Conservation (phyloP, 345 rosid genomes). For the Citrus australasica region DNA sequence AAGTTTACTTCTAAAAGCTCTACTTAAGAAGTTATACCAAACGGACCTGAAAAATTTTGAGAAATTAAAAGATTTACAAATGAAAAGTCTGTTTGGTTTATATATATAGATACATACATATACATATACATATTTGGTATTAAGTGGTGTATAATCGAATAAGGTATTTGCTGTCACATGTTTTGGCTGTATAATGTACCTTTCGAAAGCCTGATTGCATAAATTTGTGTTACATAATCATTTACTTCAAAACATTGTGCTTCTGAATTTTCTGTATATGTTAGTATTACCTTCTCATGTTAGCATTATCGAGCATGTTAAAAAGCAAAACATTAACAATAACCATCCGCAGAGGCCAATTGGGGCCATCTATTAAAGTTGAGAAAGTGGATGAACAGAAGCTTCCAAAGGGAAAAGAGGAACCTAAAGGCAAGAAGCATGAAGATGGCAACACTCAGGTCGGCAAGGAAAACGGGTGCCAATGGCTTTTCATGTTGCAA, state of each 20-base stretch:
- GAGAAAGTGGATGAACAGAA: conserved; percentile 33
- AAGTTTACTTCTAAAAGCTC: fast-evolving
- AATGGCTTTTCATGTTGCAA: conserved; percentile 64
- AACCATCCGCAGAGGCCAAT: conserved; percentile 58
- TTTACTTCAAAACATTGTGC: background rate
- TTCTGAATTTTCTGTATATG: background rate
- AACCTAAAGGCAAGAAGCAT: conserved; percentile 17
- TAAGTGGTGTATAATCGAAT: no score
- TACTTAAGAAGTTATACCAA: no score
- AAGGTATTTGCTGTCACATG: background rate
- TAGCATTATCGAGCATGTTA: background rate
- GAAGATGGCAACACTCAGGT: conserved; percentile 28
- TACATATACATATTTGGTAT: no score
- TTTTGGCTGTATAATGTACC: background rate
- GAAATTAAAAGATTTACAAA: no score
- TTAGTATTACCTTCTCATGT: background rate
- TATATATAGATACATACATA: no score
- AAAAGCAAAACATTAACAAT: background rate
- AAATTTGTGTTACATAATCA: background rate
- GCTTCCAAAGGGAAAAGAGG: conserved; percentile 33
- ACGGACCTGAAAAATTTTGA: no score
- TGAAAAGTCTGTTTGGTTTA: no score
- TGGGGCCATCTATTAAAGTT: conserved; percentile 41
- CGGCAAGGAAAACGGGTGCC: conserved; percentile 35
- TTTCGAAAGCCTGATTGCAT: background rate